Evolutionary conservation across 1,284 basidiomycete genomes (phyloP).

Genomic region (Chalciporus sp.): DNA sequence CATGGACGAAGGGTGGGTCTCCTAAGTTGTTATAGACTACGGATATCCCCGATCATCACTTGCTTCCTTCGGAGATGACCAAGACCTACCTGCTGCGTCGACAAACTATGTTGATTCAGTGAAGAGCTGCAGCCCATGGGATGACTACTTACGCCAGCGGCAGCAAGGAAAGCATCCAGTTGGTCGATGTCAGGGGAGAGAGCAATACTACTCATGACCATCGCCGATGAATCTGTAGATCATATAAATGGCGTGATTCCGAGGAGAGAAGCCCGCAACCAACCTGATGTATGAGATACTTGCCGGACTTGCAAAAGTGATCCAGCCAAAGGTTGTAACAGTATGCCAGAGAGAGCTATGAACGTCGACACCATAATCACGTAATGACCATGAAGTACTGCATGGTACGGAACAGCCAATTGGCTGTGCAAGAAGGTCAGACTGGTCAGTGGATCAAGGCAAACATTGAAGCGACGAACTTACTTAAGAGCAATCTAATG

Average conservation of each 20-base stretch:
- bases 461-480: neutral
- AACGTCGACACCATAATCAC: conserved; percentile 52
- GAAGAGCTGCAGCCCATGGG: neutral
- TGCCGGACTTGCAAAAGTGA: conserved; percentile 56
- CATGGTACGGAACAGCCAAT: conserved; percentile 39
- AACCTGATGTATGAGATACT: conserved; percentile 40
- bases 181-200: conserved; percentile 45
- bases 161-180: conserved; percentile 56
- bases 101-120: conserved; percentile 37
- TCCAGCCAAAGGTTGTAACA: conserved; percentile 60
- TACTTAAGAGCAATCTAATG: conserved; percentile 49
- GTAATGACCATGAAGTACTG: conserved; percentile 50
- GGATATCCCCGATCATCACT: conserved; percentile 27
- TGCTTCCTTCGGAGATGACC: conserved; percentile 3
- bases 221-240: conserved; percentile 39
- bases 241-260: conserved; percentile 6
- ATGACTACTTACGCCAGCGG: conserved; percentile 51
- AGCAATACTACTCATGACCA: conserved; percentile 43
- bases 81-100: conserved; percentile 40
- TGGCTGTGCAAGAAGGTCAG: conserved; percentile 36
- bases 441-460: conserved; percentile 10
- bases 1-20: conserved; percentile 56
- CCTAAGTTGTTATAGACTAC: conserved; percentile 46
- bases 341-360: conserved; percentile 42
- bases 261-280: neutral